A percentile compares a stretch with the other conserved stretches of the same genome.
phyloP scores from a whole-genome alignment of 371 early-diverging fungal species.

The Mucor saturninus region DNA sequence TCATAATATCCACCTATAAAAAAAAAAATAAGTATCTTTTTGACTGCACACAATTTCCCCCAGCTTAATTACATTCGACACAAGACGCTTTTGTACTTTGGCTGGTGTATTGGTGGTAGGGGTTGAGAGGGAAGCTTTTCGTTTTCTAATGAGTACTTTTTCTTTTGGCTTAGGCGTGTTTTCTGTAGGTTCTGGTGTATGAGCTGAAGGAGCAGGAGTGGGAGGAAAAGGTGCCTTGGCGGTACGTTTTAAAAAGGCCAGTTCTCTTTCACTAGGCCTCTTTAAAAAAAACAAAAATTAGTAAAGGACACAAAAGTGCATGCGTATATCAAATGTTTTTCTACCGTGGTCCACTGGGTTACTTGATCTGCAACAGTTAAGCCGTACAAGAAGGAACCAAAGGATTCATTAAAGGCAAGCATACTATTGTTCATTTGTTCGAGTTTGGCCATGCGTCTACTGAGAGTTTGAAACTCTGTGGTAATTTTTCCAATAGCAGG shows the following conservation, averaged over 20 bases:
- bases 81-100: not conserved
- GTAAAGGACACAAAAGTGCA: not conserved
- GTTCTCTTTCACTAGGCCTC: no score
- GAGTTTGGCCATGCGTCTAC: slow-evolving; percentile 26
- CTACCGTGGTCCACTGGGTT: slow-evolving; percentile 32
- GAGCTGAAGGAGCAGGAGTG: not conserved
- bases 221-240: no score
- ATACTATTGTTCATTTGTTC: slow-evolving; percentile 31
- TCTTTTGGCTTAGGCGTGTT: no score
- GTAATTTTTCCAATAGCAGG: not conserved
- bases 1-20: slow-evolving; percentile 28
- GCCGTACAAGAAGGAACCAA: slow-evolving; percentile 41
- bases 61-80: slow-evolving; percentile 3
- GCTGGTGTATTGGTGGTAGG: not conserved
- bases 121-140: not conserved
- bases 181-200: not conserved
- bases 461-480: slow-evolving; percentile 7
- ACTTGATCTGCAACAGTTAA: slow-evolving; percentile 34
- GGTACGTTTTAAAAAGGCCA: no score
- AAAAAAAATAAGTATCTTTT: not conserved
- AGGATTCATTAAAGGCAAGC: slow-evolving; percentile 37
- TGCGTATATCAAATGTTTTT: not conserved
- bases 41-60: not conserved
- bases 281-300: slow-evolving; percentile 2
- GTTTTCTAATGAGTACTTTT: not conserved